Conservation (phyloP, 179 eudicot species). For the Beta lomatogona region DNA sequence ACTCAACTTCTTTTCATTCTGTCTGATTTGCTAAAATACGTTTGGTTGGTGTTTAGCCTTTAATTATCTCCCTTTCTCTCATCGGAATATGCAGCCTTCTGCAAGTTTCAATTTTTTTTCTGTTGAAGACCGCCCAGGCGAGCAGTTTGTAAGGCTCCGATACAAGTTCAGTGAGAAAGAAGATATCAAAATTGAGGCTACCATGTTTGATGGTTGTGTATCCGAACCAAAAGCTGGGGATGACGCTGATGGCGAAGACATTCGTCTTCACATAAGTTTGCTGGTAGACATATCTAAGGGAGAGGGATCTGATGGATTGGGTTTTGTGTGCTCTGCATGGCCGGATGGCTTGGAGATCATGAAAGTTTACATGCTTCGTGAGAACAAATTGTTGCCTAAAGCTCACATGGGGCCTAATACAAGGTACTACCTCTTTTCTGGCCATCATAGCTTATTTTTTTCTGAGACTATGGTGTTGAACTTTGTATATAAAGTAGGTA, state of each 20-base stretch:
- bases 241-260: constrained; percentile 40
- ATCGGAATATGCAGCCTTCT: constrained; percentile 46
- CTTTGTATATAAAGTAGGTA: not conserved
- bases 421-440: constrained; percentile 39
- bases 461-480: not conserved
- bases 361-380: constrained; percentile 53
- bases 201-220: constrained; percentile 72
- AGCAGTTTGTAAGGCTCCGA: constrained; percentile 60
- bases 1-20: not conserved
- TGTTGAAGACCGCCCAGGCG: constrained; percentile 69
- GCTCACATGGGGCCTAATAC: constrained; percentile 67
- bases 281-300: constrained; percentile 64
- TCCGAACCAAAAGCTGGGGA: constrained; percentile 50
- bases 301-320: constrained; percentile 54
- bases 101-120: constrained; percentile 38
- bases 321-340: constrained; percentile 84
- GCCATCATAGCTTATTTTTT: not conserved
- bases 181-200: constrained; percentile 69
- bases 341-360: constrained; percentile 66
- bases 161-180: constrained; percentile 55
- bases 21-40: not conserved
- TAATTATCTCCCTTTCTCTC: not conserved
- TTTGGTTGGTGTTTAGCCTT: not conserved
- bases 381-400: constrained; percentile 33
- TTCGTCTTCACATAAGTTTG: constrained; percentile 60